Base-by-base conservation (phyloP, 192 early-diverging fungal genomes). In the Gamsiella multidivaricata region DNA sequence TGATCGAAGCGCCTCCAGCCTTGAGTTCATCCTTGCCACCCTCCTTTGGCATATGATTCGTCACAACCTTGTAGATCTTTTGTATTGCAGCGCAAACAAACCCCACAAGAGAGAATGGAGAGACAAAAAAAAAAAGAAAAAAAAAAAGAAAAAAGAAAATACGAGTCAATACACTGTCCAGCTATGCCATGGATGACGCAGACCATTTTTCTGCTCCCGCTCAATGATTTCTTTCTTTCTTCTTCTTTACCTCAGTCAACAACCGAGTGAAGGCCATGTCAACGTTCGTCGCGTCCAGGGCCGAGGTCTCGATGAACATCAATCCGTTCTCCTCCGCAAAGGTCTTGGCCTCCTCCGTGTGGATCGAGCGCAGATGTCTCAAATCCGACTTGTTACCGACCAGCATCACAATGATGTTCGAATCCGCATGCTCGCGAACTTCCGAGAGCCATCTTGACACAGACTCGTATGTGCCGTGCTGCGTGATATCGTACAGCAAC, bases 351-450 rank as follows among this genome's bases (percentile, higher is more conserved):
- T 95, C 94, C 34, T 94, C 94, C 3, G 90, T 86, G 15, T 88
- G 81, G 12, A 97, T 89, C 31, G 88, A 87, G 52, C 95, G 89
- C 51, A 82, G 79, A 28, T 88, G 84, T 14, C 82, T 90, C 55
- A 98, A 81, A 86, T 98, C 96, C 39, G 95, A 85, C 84, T 98
- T 98, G 86, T 98, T 98, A 42, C 96, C 96, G 25, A 96, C 96
- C 41, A 98, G 82, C 51, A 94, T 93, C 83, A 98, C 93, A 55
- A 97, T 92, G 76, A 97, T 95, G 85, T 94, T 94, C 18, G 93
- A 91, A 82, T 94, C 95, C 12, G 94, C 94, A 80, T 98, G 96
- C 63, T 95, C 92, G 72, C 95, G 94, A n/a, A 98, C 91, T 83
- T 98, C 96, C 75, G 95, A 95, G 29, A 97, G 90, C 96, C 96